A percentile compares a stretch with the other conserved stretches of the same genome.
Conservation (phyloP, 1,139 yeast species). For the Yamadazyma friedrichii region DNA sequence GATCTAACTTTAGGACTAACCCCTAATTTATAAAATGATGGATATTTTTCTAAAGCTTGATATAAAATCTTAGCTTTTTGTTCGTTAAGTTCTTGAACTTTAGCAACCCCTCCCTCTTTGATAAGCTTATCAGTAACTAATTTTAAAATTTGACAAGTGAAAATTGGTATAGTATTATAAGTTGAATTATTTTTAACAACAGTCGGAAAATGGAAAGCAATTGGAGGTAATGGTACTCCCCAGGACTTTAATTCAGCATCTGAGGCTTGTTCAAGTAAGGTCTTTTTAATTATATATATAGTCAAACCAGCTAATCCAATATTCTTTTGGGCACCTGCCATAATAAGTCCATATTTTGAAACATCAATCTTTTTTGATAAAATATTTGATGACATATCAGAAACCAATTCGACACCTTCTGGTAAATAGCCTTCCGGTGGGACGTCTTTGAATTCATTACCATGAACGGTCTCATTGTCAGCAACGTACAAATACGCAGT, state of each 20-base stretch:
- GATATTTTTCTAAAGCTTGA: conserved; percentile 59
- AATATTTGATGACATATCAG: conserved; percentile 93
- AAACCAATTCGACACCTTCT: conserved; percentile 74
- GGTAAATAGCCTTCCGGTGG: conserved; percentile 57
- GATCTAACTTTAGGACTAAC: conserved; percentile 66
- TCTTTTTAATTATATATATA: conserved; percentile 81
- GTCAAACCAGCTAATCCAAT: conserved; percentile 96
- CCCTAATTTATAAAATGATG: conserved; percentile 64
- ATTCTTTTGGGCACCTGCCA: conserved; percentile 98
- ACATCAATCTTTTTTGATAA: conserved; percentile 80
- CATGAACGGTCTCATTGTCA: conserved; percentile 96
- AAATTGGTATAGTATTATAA: conserved; percentile 92
- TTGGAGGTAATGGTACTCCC: conserved; percentile 76
- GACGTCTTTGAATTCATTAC: conserved; percentile 71
- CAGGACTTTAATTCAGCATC: conserved; percentile 59
- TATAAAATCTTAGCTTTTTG: conserved; percentile 65
- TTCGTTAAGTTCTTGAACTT: conserved; percentile 57
- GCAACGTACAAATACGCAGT: conserved; percentile 87
- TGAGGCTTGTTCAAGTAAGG: conserved; percentile 64
- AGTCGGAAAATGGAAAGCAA: conserved; percentile 84
- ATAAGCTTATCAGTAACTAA: conserved; percentile 68
- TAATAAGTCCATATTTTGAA: conserved; percentile 76
- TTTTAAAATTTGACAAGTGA: conserved; percentile 81
- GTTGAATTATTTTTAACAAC: conserved; percentile 88
- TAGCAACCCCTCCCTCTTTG: conserved; percentile 53